Percentiles rank a stretch among this genome's conserved stretches.
Evolutionary conservation across 192 early-diverging fungal species (phyloP).

Genomic region (Umbelopsis ramanniana): DNA sequence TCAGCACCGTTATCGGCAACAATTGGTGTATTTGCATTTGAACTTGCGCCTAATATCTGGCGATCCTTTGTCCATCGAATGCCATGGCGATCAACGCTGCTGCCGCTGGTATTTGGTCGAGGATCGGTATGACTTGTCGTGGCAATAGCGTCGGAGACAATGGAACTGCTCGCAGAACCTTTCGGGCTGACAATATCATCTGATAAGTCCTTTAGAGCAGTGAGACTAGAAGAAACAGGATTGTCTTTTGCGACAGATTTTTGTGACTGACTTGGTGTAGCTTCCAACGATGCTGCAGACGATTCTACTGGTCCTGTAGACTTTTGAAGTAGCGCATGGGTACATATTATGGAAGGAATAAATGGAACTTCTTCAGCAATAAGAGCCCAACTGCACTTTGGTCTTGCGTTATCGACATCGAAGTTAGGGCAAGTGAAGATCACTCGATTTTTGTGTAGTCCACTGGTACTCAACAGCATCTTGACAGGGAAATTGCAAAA

Average conservation of each 20-base stretch:
- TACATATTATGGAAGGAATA: background rate
- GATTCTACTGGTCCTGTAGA: background rate
- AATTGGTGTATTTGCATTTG: background rate
- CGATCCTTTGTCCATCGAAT: slow-evolving; percentile 8
- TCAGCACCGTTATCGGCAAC: background rate
- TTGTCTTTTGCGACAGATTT: background rate
- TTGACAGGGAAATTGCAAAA: slow-evolving; percentile 14
- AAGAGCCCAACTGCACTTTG: background rate
- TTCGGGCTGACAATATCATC: background rate
- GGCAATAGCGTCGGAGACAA: background rate
- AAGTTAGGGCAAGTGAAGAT: background rate
- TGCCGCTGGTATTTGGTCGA: background rate
- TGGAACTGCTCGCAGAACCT: background rate
- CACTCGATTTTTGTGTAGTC: slow-evolving; percentile 6
- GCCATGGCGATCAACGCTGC: background rate
- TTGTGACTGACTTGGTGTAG: background rate
- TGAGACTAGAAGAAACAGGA: background rate
- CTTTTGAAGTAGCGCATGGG: background rate
- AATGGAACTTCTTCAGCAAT: background rate
- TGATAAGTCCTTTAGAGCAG: background rate
- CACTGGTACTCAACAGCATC: background rate
- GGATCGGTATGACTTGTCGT: background rate
- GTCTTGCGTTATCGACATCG: slow-evolving; percentile 1
- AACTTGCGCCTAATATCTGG: background rate
- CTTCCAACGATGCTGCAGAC: background rate